phyloP scores from a whole-genome alignment of 1,284 basidiomycete genomes.

The Moesziomyces aphidis region DNA sequence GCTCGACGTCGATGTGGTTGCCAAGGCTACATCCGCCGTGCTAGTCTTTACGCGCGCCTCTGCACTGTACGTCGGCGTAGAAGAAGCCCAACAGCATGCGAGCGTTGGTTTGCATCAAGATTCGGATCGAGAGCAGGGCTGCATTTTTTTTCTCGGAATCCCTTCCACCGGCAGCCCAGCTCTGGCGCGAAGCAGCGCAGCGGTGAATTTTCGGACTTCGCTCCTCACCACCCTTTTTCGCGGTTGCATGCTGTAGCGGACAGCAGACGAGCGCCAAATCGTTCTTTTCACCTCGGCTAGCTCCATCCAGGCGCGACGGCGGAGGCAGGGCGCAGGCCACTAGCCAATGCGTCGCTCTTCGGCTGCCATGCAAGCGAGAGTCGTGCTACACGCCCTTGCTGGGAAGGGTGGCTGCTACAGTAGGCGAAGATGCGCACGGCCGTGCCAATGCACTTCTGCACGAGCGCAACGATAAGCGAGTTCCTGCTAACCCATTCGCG shows the following conservation, averaged over 20 bases:
- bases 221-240: background rate
- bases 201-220: background rate
- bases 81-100: too few species aligned
- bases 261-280: background rate
- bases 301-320: background rate
- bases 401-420: too few species aligned
- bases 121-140: background rate
- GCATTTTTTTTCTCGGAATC: background rate
- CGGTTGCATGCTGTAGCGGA: background rate
- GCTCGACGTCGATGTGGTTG: too few species aligned
- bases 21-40: too few species aligned
- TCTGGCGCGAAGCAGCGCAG: background rate
- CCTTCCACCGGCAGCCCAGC: background rate
- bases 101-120: too few species aligned
- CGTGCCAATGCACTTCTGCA: too few species aligned
- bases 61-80: too few species aligned
- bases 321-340: background rate
- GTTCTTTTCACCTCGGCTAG: background rate
- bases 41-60: too few species aligned
- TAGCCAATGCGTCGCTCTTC: background rate
- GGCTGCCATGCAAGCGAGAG: background rate
- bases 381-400: background rate
- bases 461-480: background rate
- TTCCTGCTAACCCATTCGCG: background rate
- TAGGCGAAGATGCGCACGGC: background rate